A percentile compares a stretch with the other conserved stretches of the same genome.
Conservation (phyloP, 768 basidiomycete genomes). For the Lentinula raphanica region DNA sequence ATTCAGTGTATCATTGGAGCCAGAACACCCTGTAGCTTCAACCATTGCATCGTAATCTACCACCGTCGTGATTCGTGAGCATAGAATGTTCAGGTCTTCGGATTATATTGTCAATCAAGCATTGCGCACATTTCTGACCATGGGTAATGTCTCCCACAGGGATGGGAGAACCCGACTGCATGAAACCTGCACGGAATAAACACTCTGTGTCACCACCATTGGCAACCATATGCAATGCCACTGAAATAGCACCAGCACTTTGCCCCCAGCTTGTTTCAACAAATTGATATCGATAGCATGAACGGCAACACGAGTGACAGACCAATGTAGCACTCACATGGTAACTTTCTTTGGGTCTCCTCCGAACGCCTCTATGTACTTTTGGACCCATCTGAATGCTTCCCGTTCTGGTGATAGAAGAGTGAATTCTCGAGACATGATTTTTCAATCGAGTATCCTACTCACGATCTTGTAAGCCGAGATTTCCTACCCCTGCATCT, state of each 20-base stretch:
- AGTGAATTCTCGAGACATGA: not conserved
- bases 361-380: conserved; percentile 59
- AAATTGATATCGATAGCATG: not conserved
- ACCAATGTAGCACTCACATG: conserved; percentile 31
- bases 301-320: not conserved
- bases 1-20: conserved; percentile 35
- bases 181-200: conserved; percentile 46
- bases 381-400: conserved; percentile 61
- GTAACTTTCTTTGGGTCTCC: conserved; percentile 61
- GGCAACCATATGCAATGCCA: conserved; percentile 43
- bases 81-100: conserved; percentile 11
- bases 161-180: conserved; percentile 46
- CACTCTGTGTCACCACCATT: conserved; percentile 40
- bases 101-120: conserved; percentile 8
- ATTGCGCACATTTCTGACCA: conserved; percentile 33
- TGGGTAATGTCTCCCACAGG: conserved; percentile 39
- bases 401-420: conserved; percentile 36
- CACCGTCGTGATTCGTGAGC: not conserved
- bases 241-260: conserved; percentile 49
- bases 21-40: conserved; percentile 34
- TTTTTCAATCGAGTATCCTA: not conserved
- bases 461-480: conserved; percentile 65
- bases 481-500: conserved; percentile 49
- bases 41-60: conserved; percentile 41
- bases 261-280: conserved; percentile 29